Base-by-base conservation (phyloP, 805 yeast genomes). In the Suhomyces pyralidae region DNA sequence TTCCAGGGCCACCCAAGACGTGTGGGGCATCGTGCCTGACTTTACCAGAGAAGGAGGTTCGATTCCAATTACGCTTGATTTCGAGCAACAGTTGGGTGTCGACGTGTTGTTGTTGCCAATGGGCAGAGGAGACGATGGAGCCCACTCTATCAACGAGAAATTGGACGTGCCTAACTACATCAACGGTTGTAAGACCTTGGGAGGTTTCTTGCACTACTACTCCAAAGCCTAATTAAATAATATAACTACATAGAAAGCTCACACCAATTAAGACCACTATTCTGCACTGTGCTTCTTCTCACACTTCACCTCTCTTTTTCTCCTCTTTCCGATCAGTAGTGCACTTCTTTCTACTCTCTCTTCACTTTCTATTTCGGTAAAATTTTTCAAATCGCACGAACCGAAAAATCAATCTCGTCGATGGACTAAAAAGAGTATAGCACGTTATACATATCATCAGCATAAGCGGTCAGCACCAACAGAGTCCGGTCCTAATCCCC, bases 91-190 rank as follows among this genome's bases (percentile, higher is more conserved):
- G 67, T 81, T 94, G 65, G 85, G 88, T 62, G 88, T 96, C 22
- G 85, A 85, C 57, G 98, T 92, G 32, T 78, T 94, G 58, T 79
- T 94, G 65, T 82, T 94, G 62, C 99, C 99, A 58, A 88, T 94
- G 88, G 99, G 99, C 59, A 87, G 96, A 75, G 99, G 99, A 61
- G 97, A 94, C 69, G 99, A 94, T 67, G 99, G 99, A 63, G 99
- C 99, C 46, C 99, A 94, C 71, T 90, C 97, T 20, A 91, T 94
- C 64, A 94, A 94, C 68, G 99, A 94, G 77, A 94, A 94, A 78
- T 76, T 94, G 63, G 88, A 96, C 68, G 78, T 91, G 50, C 76
- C 87, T 58, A 94, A 94, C 79, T 94, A 89, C 74, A 84, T 94
- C 61, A 88, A 89, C 65, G 99, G 99, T 59, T 84, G 88, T 66